These are phyloP conservation scores for Teunomyces funiuensis DNA, from an alignment of 805 yeast species.

Conservation along the genomic window DNA sequence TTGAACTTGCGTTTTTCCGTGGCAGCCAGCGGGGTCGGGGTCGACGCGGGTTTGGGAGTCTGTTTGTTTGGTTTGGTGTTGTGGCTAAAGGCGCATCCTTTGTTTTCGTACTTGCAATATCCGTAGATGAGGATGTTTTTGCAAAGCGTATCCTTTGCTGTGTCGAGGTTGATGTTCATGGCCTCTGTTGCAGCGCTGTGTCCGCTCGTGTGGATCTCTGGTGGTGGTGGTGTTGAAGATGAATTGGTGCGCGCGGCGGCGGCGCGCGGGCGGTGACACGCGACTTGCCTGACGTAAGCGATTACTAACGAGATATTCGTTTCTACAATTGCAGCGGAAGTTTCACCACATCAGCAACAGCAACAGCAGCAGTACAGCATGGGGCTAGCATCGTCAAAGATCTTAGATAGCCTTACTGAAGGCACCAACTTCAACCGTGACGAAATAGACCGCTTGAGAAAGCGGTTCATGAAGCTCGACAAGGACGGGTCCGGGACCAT, in stretches of 20 bases:
- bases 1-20: constrained; percentile 31
- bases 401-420: constrained; percentile 69
- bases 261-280: neutral
- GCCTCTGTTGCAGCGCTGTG: neutral
- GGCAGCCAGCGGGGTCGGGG: constrained; percentile 29
- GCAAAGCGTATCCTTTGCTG: constrained; percentile 77
- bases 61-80: constrained; percentile 27
- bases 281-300: neutral
- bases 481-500: constrained; percentile 90
- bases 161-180: constrained; percentile 45
- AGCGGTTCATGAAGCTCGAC: constrained; percentile 93
- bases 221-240: neutral
- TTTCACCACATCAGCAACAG: neutral
- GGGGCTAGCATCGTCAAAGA: constrained; percentile 63
- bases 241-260: neutral
- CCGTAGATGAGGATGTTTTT: constrained; percentile 84
- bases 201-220: neutral
- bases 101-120: constrained; percentile 81
- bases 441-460: constrained; percentile 87
- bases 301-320: too few relatives aligned
- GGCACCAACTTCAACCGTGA: constrained; percentile 86
- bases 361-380: constrained; percentile 21
- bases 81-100: constrained; percentile 83
- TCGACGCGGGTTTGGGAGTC: constrained; percentile 46
- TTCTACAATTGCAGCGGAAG: too few relatives aligned